phyloP scores from a whole-genome alignment of 352 stramenopile species.

The Phytophthora cactorum region DNA sequence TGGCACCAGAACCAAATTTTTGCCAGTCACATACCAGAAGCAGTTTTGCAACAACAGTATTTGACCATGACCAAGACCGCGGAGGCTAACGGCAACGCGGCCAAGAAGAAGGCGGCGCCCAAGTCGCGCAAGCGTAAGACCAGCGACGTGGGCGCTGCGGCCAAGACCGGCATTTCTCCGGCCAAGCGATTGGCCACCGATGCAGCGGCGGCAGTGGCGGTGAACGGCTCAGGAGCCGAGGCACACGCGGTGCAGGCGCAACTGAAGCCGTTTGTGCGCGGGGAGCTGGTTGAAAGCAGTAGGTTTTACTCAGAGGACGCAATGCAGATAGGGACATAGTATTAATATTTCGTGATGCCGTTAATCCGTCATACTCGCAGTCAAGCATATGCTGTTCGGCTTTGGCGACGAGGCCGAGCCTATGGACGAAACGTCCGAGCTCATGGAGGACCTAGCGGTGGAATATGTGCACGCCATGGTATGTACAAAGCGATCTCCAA shows the following conservation, averaged over 20 bases:
- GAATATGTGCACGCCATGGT: slow-evolving; percentile 88
- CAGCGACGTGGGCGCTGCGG: slow-evolving; percentile 52
- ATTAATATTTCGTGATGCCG: slow-evolving; percentile 5
- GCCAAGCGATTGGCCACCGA: slow-evolving; percentile 41
- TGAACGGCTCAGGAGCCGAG: slow-evolving; percentile 14
- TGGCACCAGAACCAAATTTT: background rate
- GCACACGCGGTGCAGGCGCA: slow-evolving; percentile 25
- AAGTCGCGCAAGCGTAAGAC: slow-evolving; percentile 81
- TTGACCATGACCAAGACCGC: slow-evolving; percentile 44
- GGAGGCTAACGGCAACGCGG: slow-evolving; percentile 15
- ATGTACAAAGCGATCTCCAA: slow-evolving; percentile 10
- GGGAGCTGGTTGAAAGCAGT: slow-evolving; percentile 86
- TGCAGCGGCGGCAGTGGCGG: slow-evolving; percentile 1
- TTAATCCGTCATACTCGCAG: slow-evolving; percentile 29
- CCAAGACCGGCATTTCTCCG: slow-evolving; percentile 41
- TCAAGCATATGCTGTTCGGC: slow-evolving; percentile 92
- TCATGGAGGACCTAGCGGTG: slow-evolving; percentile 89
- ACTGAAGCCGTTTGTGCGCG: slow-evolving; percentile 80
- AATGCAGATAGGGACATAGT: background rate
- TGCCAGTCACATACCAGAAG: background rate
- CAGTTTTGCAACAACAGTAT: background rate
- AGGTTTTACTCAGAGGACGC: slow-evolving; percentile 32
- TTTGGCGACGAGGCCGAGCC: slow-evolving; percentile 83
- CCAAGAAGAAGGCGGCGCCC: slow-evolving; percentile 77
- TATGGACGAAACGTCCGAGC: slow-evolving; percentile 71